Base-by-base conservation (phyloP, 2,329 filamentous ascomycete species). In the Mycosphaerella sp. region DNA sequence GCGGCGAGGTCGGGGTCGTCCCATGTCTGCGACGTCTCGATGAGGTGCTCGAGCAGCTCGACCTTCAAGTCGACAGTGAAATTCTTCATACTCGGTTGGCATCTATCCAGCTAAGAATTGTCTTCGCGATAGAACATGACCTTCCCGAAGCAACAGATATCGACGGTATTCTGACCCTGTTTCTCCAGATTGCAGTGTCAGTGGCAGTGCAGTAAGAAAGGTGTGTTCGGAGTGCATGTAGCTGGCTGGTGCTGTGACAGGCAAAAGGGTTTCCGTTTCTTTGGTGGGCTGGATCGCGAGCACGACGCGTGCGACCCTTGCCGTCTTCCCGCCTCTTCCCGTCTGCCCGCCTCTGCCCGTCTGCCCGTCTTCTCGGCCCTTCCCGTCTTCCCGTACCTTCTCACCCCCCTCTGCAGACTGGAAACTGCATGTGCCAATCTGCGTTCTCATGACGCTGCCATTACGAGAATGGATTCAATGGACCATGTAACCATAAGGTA, bases 1-100 rank as follows among this genome's bases (percentile, higher is more conserved):
- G 42, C 41, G 21, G 37, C 49, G 28, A 57, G 41, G 25, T 54
- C 44, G n/a, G 55, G 50, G 28, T 53, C 43, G n/a, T 50, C 41
- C 52, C 48, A 51, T 27, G 41, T 55, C 30, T 36, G 32, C 28
- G 49, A 52, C 17, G 49, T 48, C 36, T 44, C 36, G 16, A 58
- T 39, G n/a, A 58, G 36, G 50, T 53, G 41, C 17, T 50, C 37
- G 8, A 58, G 44, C 42, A 58, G 32, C 3, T 37, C 37, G 14
- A 45, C 45, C 50, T 58, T 58, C 41, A 34, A 30, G 10, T 58
- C 53, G 40, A 58, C 46, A 17, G 44, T 44, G 39, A 56, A 53
- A 43, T 52, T 49, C 45, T 45, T 49, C 21, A n/a, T 34, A 7
- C 16, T 17, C 10, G 12, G 21, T 25, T 25, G 21, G 21, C 21